Evolutionary conservation across 192 early-diverging fungal species (phyloP), one percentile per base, ranked within the genome.

Genomic region (Podila epigama): DNA sequence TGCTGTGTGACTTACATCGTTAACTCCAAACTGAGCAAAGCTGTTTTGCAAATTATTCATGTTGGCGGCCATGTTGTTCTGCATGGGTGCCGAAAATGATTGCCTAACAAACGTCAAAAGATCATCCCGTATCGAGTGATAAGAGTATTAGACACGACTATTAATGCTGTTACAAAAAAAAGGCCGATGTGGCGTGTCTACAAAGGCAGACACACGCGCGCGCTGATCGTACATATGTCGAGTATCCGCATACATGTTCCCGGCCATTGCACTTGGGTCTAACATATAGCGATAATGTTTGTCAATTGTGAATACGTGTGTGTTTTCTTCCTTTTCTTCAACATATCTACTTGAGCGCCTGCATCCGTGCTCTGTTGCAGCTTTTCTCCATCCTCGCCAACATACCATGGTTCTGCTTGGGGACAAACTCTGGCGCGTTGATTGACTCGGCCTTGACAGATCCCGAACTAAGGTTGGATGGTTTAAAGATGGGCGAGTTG

Each of bases 401-500:
- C 25, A 27, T 53, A 75, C 70, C 65, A 65, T 79, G 67, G 28
- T 32, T 62, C 29, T 64, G 51, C 71, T 86, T 88, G 31, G 89
- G 89, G 20, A 89, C 79, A 61, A 90, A 90, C 31, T 85, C 81
- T 22, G 87, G 87, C 2, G 89, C 87, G 58, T 86, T 80, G 13
- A 84, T 67, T 39, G 81, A 69, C 42, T 86, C 86, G 29, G 80
- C 81, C 31, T 83, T 79, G 50, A 84, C 85, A 27, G 83, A 82
- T 27, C 73, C 61, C 20, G 82, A 82, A 28, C 79, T 62, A 51
- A 77, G 68, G 52, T 51, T 79, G 9, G 81, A 66, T 20, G 89
- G 89, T 40, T 85, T 89, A 60, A 91, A 91, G 9, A 89, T 84
- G n/a, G 89, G 89, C 16, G 89, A 91, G 55, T 89, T 88, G 36